Conservation (phyloP, 2,329 filamentous ascomycete species). For the Cadophora malorum region DNA sequence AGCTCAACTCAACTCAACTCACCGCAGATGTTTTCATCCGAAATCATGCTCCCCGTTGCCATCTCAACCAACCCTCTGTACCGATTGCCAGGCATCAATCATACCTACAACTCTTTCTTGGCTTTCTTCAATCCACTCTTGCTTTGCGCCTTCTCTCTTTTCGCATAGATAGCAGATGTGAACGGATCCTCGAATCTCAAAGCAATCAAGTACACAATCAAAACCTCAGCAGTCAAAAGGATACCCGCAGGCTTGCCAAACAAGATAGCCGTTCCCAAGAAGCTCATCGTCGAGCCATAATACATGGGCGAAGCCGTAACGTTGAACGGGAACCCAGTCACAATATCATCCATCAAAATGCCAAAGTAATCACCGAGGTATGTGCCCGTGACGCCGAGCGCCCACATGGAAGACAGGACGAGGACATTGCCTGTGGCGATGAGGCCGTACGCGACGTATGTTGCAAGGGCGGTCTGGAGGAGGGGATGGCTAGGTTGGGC, state of each 20-base stretch:
- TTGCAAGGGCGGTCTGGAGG: conserved; percentile 65
- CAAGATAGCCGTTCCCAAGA: conserved; percentile 84
- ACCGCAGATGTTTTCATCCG: conserved; percentile 10
- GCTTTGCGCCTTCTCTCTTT: conserved; percentile 68
- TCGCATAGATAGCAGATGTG: conserved; percentile 89
- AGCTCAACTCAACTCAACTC: conserved; percentile 8
- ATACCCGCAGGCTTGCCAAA: conserved; percentile 89
- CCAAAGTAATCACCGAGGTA: conserved; percentile 99
- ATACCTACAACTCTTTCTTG: conserved; percentile 24
- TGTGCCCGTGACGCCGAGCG: conserved; percentile 90
- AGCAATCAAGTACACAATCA: conserved; percentile 79
- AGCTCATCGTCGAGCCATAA: conserved; percentile 90
- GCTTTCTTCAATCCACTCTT: conserved; percentile 43
- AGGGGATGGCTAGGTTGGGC: conserved; percentile 77
- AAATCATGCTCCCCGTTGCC: neutral
- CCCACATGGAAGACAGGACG: conserved; percentile 89
- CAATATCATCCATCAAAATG: conserved; percentile 93
- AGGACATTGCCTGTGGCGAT: conserved; percentile 80
- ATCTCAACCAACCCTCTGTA: neutral
- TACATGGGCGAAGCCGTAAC: conserved; percentile 94
- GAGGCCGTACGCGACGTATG: conserved; percentile 72
- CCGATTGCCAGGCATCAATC: neutral
- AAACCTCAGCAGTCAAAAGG: conserved; percentile 75
- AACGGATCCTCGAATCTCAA: conserved; percentile 92
- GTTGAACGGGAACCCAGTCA: conserved; percentile 96